A percentile compares a stretch with the other conserved stretches of the same genome.
Conservation (phyloP, 805 yeast species). For the Saccharomycopsis selenospora region DNA sequence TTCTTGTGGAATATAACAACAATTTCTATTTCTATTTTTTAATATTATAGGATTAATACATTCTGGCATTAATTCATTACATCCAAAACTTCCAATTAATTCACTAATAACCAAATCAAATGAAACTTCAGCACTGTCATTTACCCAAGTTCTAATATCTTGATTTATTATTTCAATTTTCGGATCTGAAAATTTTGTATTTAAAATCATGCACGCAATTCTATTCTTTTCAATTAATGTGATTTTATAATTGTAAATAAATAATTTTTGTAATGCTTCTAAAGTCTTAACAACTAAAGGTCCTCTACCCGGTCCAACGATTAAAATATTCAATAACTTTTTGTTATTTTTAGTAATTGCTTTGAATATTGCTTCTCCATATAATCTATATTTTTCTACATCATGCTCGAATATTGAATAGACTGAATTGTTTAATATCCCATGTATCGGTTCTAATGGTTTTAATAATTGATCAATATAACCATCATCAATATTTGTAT, state of each 20-base stretch:
- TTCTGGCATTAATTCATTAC: slow-evolving; percentile 87
- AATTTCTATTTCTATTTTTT: slow-evolving; percentile 3
- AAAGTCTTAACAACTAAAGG: neutral
- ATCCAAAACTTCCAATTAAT: slow-evolving; percentile 84
- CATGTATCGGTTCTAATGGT: neutral
- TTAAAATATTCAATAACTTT: neutral
- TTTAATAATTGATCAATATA: neutral
- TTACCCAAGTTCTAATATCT: neutral
- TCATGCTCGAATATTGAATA: neutral
- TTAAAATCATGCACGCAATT: neutral
- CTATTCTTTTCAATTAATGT: neutral
- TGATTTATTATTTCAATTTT: neutral
- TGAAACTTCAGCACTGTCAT: no score
- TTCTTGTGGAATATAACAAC: slow-evolving; percentile 2
- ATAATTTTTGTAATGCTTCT: neutral
- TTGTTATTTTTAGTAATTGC: neutral
- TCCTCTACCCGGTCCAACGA: slow-evolving; percentile 1
- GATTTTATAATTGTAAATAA: neutral
- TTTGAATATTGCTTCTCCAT: neutral
- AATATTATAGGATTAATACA: slow-evolving; percentile 34
- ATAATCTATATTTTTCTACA: neutral
- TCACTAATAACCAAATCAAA: slow-evolving; percentile 69
- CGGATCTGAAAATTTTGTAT: neutral
- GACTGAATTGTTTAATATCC: neutral
- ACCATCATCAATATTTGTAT: neutral